phyloP scores from a whole-genome alignment of 352 stramenopile species.

The Globisporangium cederbergense region DNA sequence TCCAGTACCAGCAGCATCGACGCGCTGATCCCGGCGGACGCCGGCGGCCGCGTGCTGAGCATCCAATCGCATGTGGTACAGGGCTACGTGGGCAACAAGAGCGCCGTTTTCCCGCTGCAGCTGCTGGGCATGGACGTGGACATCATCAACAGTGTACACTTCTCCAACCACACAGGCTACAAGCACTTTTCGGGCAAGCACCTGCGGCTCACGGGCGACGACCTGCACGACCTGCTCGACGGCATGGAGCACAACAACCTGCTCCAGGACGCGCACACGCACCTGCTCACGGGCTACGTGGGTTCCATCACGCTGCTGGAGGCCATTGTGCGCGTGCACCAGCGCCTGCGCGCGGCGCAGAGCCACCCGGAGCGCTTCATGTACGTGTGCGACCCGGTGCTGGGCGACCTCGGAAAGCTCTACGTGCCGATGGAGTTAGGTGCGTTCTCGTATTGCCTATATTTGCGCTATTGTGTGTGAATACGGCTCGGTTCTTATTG shows the following conservation, averaged over 20 bases:
- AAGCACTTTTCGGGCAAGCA: constrained; percentile 65
- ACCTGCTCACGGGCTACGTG: constrained; percentile 83
- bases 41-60: constrained; percentile 68
- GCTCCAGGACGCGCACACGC: constrained; percentile 63
- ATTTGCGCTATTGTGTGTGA: not conserved
- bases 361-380: constrained; percentile 42
- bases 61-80: constrained; percentile 89
- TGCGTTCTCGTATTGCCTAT: constrained; percentile 22
- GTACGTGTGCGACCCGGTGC: constrained; percentile 84
- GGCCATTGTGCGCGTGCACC: constrained; percentile 66
- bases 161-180: constrained; percentile 88
- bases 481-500: constrained; percentile 4
- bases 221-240: constrained; percentile 75
- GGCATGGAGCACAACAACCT: constrained; percentile 74
- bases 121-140: constrained; percentile 84
- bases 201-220: constrained; percentile 65
- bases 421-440: constrained; percentile 79
- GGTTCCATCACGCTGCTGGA: constrained; percentile 63
- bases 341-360: constrained; percentile 53
- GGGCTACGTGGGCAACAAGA: constrained; percentile 87
- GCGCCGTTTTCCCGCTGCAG: constrained; percentile 81
- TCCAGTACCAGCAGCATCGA: not conserved
- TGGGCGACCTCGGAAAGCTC: constrained; percentile 76
- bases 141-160: constrained; percentile 87
- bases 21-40: constrained; percentile 23